These are phyloP conservation scores for Melanogaster broomeanus DNA, from an alignment of 768 basidiomycete species.

Conservation along the genomic window DNA sequence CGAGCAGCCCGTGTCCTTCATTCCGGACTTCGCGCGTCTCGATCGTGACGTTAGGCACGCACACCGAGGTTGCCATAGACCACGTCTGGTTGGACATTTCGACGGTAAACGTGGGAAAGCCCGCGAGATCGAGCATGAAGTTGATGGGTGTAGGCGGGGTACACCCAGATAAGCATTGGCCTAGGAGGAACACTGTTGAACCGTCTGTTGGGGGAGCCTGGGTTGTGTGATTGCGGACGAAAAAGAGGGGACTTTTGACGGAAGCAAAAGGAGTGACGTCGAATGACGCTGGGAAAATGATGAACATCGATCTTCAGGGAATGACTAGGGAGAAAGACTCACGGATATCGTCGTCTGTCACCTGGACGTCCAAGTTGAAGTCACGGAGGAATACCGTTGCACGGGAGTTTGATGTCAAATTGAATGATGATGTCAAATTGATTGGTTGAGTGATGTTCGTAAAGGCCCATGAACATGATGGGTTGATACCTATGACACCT, in stretches of 20 bases:
- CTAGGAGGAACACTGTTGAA: too few relatives aligned
- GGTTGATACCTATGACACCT: constrained; percentile 29
- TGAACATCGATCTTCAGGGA: neutral
- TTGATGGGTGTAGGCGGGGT: too few relatives aligned
- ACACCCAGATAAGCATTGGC: constrained; percentile 24
- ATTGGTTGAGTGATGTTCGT: constrained; percentile 26
- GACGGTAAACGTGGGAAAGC: constrained; percentile 9
- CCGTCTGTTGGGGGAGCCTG: too few relatives aligned
- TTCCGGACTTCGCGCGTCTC: constrained; percentile 30
- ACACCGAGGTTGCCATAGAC: too few relatives aligned
- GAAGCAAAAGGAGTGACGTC: constrained; percentile 7
- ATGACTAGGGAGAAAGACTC: neutral
- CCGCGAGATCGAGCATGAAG: constrained; percentile 14
- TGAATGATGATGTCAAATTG: constrained; percentile 9
- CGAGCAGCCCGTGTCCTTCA: constrained; percentile 16
- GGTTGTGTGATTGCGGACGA: constrained; percentile 24
- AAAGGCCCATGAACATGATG: constrained; percentile 25
- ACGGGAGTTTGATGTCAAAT: too few relatives aligned
- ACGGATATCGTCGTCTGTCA: constrained; percentile 5
- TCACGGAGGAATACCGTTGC: constrained; percentile 15
- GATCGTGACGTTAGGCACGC: constrained; percentile 22
- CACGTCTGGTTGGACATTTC: too few relatives aligned
- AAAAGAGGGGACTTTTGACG: constrained; percentile 4
- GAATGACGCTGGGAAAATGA: too few relatives aligned
- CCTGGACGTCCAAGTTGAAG: constrained; percentile 18